Base-by-base conservation (phyloP, 495 filamentous ascomycete species). In the Penicillium paradoxum region DNA sequence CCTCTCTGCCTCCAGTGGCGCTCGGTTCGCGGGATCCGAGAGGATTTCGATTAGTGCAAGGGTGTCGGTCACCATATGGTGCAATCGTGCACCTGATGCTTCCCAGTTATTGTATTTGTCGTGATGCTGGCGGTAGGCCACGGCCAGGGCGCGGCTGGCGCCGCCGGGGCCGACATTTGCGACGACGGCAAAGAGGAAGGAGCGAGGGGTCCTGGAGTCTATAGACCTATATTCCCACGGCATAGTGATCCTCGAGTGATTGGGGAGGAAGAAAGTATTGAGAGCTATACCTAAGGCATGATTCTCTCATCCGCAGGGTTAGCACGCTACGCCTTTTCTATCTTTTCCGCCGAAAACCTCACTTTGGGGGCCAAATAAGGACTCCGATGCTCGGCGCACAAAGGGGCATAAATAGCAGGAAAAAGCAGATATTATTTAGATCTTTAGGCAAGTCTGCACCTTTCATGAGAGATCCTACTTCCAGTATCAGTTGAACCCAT, bases 161-260 rank as follows among this genome's bases (percentile, higher is more conserved):
- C 56, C 51, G 27, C 42, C 13, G 47, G 56, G 56, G 37, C 56
- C 56, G 51, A 59, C 51, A 55, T 59, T 59, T 34, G 56, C 56
- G 24, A 59, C 43, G 33, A 59, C 41, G 49, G 47, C 22, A 38
- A 59, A 59, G 27, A 59, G 52, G 33, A 59, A 59, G 17, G 53
- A 59, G 36, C 57, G 53, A 19, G 57, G 57, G 15, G 14, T 45
- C 2, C 9, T 45, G 30, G 49, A 40, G 33, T 32, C 22, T 6
- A 60, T 24, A 48, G n/a, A 19, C 33, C 32, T 49, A 44, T 59
- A 33, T 56, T 56, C 32, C 45, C 10, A 47, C 32, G 34, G 17
- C 32, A 48, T 48, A 37, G 4, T 38, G 11, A 30, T 30, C 2
- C 5, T 30, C 29, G 29, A 30, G 29, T 6, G 5, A 6, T n/a